Percentiles rank a stretch among this genome's conserved stretches.
These are phyloP conservation scores for Benincasa hispida DNA, from an alignment of 306 rosid species.

Conservation along the genomic window DNA sequence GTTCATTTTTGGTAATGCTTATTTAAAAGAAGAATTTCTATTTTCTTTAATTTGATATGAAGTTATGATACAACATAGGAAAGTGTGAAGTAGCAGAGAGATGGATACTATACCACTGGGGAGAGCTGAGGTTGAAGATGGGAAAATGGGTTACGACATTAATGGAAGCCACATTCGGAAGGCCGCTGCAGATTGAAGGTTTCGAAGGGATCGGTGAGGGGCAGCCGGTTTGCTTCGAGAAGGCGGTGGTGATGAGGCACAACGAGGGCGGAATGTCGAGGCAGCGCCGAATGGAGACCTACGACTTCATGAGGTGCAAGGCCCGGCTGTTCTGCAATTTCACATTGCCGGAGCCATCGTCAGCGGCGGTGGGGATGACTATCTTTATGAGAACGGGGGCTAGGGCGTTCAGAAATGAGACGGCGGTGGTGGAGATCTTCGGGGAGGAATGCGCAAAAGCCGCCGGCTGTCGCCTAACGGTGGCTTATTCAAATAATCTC, in stretches of 20 bases:
- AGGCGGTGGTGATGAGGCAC: slow-evolving; percentile 62
- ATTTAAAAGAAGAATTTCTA: too few relatives aligned
- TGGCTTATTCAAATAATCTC: slow-evolving; percentile 43
- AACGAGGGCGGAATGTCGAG: slow-evolving; percentile 66
- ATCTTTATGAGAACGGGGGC: slow-evolving; percentile 42
- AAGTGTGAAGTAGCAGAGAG: slow-evolving; percentile 23
- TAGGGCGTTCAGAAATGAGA: slow-evolving; percentile 41
- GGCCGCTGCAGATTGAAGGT: slow-evolving; percentile 21
- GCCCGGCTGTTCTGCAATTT: slow-evolving; percentile 45
- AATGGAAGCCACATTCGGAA: slow-evolving; percentile 48
- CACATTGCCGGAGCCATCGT: background rate
- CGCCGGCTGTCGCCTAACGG: slow-evolving; percentile 33
- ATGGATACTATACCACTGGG: slow-evolving; percentile 61
- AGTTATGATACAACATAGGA: background rate
- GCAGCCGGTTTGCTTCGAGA: slow-evolving; percentile 43
- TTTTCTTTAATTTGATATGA: background rate
- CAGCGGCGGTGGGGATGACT: slow-evolving; percentile 30
- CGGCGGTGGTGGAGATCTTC: slow-evolving; percentile 27
- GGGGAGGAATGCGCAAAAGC: slow-evolving; percentile 33
- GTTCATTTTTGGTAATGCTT: too few relatives aligned
- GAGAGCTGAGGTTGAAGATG: slow-evolving; percentile 43
- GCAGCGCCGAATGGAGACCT: slow-evolving; percentile 41
- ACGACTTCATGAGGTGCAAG: slow-evolving; percentile 51
- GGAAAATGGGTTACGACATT: slow-evolving; percentile 26
- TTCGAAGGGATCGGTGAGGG: slow-evolving; percentile 19